Percentiles rank a stretch among this genome's conserved stretches.
phyloP scores from a whole-genome alignment of 179 eudicot genomes.

The Amaranthus tricolor region DNA sequence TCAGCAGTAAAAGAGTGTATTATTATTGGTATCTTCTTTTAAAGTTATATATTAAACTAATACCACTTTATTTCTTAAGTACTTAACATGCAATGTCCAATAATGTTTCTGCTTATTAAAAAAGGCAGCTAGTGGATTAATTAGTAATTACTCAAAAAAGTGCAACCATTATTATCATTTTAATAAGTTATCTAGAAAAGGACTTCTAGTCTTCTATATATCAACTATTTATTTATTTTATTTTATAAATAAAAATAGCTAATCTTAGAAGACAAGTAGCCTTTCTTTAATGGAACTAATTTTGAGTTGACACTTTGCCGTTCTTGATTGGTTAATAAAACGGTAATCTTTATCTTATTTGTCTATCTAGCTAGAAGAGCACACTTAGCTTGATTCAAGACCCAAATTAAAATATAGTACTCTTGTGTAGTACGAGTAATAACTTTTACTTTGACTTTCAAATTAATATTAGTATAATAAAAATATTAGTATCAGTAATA shows the following conservation, averaged over 20 bases:
- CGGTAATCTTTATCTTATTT: slow-evolving; percentile 26
- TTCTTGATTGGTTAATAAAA: slow-evolving; percentile 20
- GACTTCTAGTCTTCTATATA: too few relatives aligned
- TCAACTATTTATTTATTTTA: too few relatives aligned
- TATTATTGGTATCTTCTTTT: not conserved
- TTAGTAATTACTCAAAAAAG: not conserved
- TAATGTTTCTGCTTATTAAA: not conserved
- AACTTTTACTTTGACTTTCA: too few relatives aligned
- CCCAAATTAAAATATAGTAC: too few relatives aligned
- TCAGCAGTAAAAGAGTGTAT: not conserved
- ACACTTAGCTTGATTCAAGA: too few relatives aligned
- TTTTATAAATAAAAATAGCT: not conserved
- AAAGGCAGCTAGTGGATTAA: slow-evolving; percentile 1
- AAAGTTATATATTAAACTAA: not conserved
- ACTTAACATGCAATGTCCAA: not conserved
- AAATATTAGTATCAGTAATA: too few relatives aligned
- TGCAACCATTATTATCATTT: slow-evolving; percentile 3
- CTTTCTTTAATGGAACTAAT: slow-evolving; percentile 7
- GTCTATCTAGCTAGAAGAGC: slow-evolving; percentile 3
- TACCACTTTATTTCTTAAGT: not conserved
- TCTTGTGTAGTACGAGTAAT: too few relatives aligned
- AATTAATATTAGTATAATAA: too few relatives aligned
- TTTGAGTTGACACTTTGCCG: not conserved
- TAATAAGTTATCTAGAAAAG: slow-evolving; percentile 22
- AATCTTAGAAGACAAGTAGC: slow-evolving; percentile 25